Evolutionary conservation across 1,284 basidiomycete species (phyloP), one percentile per base, ranked within the genome.

Genomic region (Apiotrichum akiyoshidainum): DNA sequence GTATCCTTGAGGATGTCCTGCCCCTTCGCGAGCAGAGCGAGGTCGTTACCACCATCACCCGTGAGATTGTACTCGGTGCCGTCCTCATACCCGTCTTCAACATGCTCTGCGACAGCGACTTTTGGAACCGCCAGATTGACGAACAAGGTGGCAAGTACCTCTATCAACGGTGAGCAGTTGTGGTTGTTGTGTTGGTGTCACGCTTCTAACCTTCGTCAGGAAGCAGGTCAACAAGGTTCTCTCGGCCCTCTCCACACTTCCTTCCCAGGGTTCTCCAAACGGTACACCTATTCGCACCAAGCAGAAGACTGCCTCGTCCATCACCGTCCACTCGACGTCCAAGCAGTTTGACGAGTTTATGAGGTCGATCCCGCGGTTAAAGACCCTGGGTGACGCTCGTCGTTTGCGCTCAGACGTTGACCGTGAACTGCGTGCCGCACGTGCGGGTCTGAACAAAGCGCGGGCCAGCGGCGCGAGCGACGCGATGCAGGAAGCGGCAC

Each of bases 111-210:
- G 94, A 98, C 72, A 90, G 92, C 17, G 95, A 98, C 75, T 96
- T 96, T 66, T 97, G 93, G 92, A 98, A 98, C 78, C 82, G 86
- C 55, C 84, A 86, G 48, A 89, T 98, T 54, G 93, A 97, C 73
- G 87, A 93, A 46, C 68, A 67, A 58, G 76, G 71, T 1, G 72
- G 70, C 19, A 63, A 64, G 55, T 74, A 74, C 47, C 67, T 78
- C 22, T 69, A 73, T 35, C 70, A 75, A 54, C 69, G 72, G 70
- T 72, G 52, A 51, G 70, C 61, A 10, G 13, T 26, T 21, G 21
- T 21, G 21, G 7, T 14, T 35, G n/a, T 31, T 9, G n/a, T 11
- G 37, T 37, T 37, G 37, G 11, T 16, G 26, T 26, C 19, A 8
- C 19, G 14, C 2, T 31, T 31, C 54, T 59, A 41, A 59, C 26